Conservation (phyloP, 1,284 basidiomycete species). For the Peniophora sp. region DNA sequence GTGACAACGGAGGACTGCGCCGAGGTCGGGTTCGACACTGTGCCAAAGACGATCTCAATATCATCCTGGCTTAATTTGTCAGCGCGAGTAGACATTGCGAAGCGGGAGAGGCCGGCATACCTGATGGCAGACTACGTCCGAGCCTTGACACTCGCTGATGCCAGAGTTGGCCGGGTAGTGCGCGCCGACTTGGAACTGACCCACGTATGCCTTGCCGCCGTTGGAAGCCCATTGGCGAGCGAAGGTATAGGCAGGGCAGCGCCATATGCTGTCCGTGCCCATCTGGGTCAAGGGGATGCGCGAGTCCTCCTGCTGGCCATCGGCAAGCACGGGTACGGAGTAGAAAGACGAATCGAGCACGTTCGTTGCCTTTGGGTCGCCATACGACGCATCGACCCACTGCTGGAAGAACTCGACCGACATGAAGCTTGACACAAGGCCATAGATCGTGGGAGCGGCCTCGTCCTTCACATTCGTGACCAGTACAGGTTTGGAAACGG, state of each 20-base stretch:
- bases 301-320: conserved; percentile 31
- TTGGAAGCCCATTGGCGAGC: conserved; percentile 53
- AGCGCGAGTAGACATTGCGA: too few species aligned
- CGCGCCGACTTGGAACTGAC: conserved; percentile 58
- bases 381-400: conserved; percentile 40
- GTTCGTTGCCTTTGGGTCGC: conserved; percentile 33
- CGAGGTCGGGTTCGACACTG: conserved; percentile 44
- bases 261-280: conserved; percentile 66
- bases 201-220: conserved; percentile 65
- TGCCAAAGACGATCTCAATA: conserved; percentile 45
- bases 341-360: conserved; percentile 49
- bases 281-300: conserved; percentile 50
- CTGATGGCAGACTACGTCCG: conserved; percentile 60
- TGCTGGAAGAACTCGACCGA: conserved; percentile 31
- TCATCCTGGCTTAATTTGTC: neutral
- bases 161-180: conserved; percentile 59
- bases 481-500: conserved; percentile 55
- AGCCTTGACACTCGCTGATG: conserved; percentile 43
- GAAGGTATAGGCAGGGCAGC: conserved; percentile 65
- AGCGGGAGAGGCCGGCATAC: conserved; percentile 24
- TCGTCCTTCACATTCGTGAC: conserved; percentile 68
- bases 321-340: conserved; percentile 25
- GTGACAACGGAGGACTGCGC: conserved; percentile 48
- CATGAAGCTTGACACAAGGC: conserved; percentile 28
- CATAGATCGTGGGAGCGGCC: conserved; percentile 53